Base-by-base conservation (phyloP, 116 monocot genomes). In the Dioscorea cayenensis region DNA sequence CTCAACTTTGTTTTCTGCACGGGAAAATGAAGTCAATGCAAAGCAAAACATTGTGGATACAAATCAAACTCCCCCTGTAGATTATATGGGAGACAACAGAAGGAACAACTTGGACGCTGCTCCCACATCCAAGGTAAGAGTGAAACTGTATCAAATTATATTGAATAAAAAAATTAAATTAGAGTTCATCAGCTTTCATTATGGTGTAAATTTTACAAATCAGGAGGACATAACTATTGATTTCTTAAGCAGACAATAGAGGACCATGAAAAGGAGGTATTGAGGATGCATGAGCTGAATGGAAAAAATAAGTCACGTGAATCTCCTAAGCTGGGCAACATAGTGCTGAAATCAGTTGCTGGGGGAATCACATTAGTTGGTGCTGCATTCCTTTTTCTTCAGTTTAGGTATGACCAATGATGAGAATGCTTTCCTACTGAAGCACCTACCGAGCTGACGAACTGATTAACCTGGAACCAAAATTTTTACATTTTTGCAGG, bases 341-440 rank as follows among this genome's bases (percentile, higher is more conserved):
- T 51, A 63, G 60, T 83, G 65, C 50, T 86, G 37, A 81, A 75
- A 49, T 85, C 83, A 48, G 69, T 89, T 28, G 83, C 79, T 67
- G 79, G 86, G 7, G 79, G 81, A 69, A 69, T 89, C 70, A 83
- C 85, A 29, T 8, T 83, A 8, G 27, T 78, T 17, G 86, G 83
- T 52, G 66, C 78, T 22, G 27, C 85, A 28, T 64, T 81, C 29
- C 38, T 89, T 64, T 63, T 85, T 28, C 37, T 78, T 69, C 83
- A 85, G 64, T 32, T 86, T 29, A 85, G 86, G 89, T 89, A 85
- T 51, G 21, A 1, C 2, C 5, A 2, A 55, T 18, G 17, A 55
- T 18, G 17, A 55, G 19, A 5, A 19, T 55, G 16, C 55, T 14
- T 16, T n/a, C 55, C 55, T n/a, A 55, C 18, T 55, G 16, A 36